Evolutionary conservation across 495 filamentous ascomycete genomes (phyloP).

Genomic region (Penicillium parvum): DNA sequence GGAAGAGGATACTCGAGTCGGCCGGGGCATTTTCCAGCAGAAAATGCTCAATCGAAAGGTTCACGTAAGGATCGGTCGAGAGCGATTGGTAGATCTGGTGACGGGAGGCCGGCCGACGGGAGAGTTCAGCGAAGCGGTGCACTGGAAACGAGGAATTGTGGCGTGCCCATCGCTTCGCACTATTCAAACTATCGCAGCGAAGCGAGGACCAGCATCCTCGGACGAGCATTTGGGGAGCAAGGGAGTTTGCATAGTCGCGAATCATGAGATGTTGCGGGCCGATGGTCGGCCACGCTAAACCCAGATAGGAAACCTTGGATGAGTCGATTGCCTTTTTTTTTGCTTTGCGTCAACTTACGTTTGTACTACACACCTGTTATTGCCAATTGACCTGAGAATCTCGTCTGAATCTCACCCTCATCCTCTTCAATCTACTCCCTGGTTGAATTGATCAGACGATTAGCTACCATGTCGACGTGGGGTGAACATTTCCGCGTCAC

Average conservation of each 20-base stretch:
- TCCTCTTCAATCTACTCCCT: conserved; percentile 2
- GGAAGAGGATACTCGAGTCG: conserved; percentile 71
- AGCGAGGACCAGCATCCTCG: conserved; percentile 11
- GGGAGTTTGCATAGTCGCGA: conserved; percentile 6
- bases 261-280: too few species aligned
- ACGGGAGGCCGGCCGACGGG: conserved; percentile 41
- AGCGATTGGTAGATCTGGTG: conserved; percentile 75
- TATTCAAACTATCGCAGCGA: conserved; percentile 1
- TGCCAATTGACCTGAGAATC: not conserved
- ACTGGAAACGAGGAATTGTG: conserved; percentile 34
- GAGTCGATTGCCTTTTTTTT: conserved; percentile 24
- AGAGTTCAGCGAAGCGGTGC: conserved; percentile 40
- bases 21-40: conserved; percentile 68
- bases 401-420: not conserved
- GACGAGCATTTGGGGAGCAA: conserved; percentile 21
- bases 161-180: conserved; percentile 17
- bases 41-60: conserved; percentile 93
- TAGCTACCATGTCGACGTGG: conserved; percentile 76
- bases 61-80: conserved; percentile 73
- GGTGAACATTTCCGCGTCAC: conserved; percentile 80
- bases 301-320: conserved; percentile 26
- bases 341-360: conserved; percentile 1
- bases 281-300: conserved; percentile 33
- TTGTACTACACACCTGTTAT: not conserved
- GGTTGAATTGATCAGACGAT: conserved; percentile 3